Percentiles rank a stretch among this genome's conserved stretches.
These are phyloP conservation scores for Coprinellus micaceus DNA, from an alignment of 768 basidiomycete species.

Conservation along the genomic window DNA sequence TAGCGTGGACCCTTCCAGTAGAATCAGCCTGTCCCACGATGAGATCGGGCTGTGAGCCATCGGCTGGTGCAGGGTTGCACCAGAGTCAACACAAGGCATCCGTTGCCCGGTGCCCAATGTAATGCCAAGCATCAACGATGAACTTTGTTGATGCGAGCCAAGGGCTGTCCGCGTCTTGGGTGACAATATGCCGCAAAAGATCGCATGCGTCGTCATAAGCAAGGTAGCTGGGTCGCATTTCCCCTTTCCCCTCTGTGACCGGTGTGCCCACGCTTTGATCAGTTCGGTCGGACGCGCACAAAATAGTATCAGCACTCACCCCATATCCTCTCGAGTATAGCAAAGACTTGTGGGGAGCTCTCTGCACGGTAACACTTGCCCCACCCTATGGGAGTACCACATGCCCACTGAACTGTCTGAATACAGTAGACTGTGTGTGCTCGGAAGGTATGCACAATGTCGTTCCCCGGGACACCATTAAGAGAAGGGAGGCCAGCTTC, in stretches of 20 bases:
- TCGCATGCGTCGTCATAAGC: slow-evolving; percentile 20
- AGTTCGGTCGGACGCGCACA: too few species aligned
- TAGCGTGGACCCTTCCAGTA: slow-evolving; percentile 13
- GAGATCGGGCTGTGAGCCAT: slow-evolving; percentile 20
- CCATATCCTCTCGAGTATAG: slow-evolving; percentile 17
- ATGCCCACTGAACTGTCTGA: slow-evolving; percentile 23
- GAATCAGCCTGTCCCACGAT: slow-evolving; percentile 12
- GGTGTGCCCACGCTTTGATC: too few species aligned
- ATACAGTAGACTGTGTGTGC: slow-evolving; percentile 15
- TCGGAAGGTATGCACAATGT: slow-evolving; percentile 11
- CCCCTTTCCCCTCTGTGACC: too few species aligned
- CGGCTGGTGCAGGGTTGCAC: slow-evolving; percentile 21
- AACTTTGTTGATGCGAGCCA: slow-evolving; percentile 19
- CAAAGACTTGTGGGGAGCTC: slow-evolving; percentile 19
- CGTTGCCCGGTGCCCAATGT: slow-evolving; percentile 17
- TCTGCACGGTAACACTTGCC: slow-evolving; percentile 21
- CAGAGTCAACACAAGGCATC: slow-evolving; percentile 16
- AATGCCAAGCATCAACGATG: slow-evolving; percentile 26
- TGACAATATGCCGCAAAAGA: slow-evolving; percentile 21
- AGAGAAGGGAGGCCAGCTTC: slow-evolving; percentile 7
- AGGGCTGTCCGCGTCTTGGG: slow-evolving; percentile 12
- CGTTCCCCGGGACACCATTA: slow-evolving; percentile 5
- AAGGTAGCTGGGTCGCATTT: slow-evolving; percentile 15
- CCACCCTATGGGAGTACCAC: slow-evolving; percentile 22
- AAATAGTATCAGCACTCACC: too few species aligned